phyloP scores from a whole-genome alignment of 371 early-diverging fungal species.

The Conidiobolus incongruus region DNA sequence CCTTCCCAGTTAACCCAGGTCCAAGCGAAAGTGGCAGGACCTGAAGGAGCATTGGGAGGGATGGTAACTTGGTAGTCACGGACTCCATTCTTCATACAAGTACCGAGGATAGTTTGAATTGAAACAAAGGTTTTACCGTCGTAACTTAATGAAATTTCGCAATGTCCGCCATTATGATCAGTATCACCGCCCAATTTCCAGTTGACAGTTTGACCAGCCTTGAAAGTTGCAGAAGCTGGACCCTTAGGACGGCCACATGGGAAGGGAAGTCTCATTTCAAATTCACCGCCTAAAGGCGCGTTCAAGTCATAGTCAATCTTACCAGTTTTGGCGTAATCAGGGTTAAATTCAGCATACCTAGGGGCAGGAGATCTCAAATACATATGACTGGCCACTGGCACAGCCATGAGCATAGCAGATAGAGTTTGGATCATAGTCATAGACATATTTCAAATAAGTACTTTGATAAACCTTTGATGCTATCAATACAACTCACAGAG shows the following conservation, averaged over 20 bases:
- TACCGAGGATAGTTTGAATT: neutral
- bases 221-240: neutral
- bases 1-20: slow-evolving; percentile 21
- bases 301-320: too few species aligned
- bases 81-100: neutral
- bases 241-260: slow-evolving; percentile 5
- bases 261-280: neutral
- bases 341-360: neutral
- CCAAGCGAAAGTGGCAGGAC: too few species aligned
- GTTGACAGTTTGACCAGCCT: neutral
- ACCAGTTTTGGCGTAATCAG: too few species aligned
- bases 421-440: too few species aligned
- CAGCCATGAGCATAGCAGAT: too few species aligned
- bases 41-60: neutral
- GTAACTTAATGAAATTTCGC: slow-evolving; percentile 1
- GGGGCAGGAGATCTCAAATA: neutral
- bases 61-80: neutral
- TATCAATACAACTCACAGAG: too few species aligned
- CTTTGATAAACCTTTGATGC: too few species aligned
- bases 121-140: neutral
- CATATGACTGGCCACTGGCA: too few species aligned
- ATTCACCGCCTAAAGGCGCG: too few species aligned
- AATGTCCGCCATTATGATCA: slow-evolving; percentile 1
- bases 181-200: neutral
- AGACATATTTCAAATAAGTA: too few species aligned